These are phyloP conservation scores for Hawksworthiomyces lignivorus DNA, from an alignment of 2,329 filamentous ascomycete genomes.

Conservation along the genomic window DNA sequence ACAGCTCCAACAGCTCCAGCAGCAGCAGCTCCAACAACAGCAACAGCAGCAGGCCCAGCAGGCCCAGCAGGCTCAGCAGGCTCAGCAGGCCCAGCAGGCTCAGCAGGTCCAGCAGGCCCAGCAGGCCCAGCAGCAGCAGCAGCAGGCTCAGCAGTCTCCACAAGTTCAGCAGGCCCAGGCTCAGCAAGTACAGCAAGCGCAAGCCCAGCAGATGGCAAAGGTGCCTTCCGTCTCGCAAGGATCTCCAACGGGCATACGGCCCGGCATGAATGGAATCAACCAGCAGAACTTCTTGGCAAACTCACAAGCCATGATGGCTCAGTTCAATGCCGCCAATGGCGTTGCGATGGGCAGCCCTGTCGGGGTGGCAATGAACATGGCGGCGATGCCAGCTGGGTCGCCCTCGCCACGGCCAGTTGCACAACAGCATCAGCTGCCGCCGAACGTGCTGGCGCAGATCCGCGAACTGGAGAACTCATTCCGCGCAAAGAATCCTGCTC, in stretches of 20 bases:
- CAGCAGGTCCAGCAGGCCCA: conserved; percentile 19
- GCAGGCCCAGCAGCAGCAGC: conserved; percentile 21
- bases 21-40: conserved; percentile 36
- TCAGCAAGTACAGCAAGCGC: conserved; percentile 22
- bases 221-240: conserved; percentile 22
- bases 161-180: conserved; percentile 28
- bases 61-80: conserved; percentile 45
- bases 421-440: conserved; percentile 35
- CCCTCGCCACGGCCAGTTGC: conserved; percentile 32
- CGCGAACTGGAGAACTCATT: conserved; percentile 45
- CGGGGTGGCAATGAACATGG: conserved; percentile 38
- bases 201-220: conserved; percentile 16
- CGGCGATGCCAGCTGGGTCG: conserved; percentile 36
- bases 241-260: conserved; percentile 25
- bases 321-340: conserved; percentile 37
- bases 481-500: conserved; percentile 41
- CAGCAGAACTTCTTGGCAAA: conserved; percentile 47
- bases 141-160: conserved; percentile 19
- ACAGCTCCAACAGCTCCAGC: conserved; percentile 29
- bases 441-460: conserved; percentile 41
- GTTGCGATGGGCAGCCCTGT: conserved; percentile 37
- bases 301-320: conserved; percentile 45
- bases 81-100: conserved; percentile 20
- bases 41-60: conserved; percentile 32
- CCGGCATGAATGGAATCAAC: conserved; percentile 34